These are phyloP conservation scores for Leishmania amazonensis DNA, from an alignment of 208 protist species.

Conservation along the genomic window DNA sequence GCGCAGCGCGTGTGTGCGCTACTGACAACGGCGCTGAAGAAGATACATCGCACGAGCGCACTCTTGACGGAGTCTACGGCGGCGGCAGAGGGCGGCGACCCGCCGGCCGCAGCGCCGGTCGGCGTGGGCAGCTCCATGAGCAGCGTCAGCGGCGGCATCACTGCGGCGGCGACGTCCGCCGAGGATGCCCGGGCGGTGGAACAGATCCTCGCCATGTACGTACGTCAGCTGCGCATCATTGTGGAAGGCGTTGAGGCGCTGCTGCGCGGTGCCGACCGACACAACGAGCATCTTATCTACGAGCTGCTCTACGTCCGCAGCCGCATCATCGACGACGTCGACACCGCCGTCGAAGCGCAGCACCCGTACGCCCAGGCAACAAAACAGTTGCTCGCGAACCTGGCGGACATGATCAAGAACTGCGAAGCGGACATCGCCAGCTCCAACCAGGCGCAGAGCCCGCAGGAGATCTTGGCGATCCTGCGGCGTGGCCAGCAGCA, in stretches of 20 bases:
- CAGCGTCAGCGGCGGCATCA: neutral
- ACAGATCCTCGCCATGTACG: conserved; percentile 47
- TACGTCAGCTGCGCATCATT: conserved; percentile 56
- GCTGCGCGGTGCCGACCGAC: conserved; percentile 43
- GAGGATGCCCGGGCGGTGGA: conserved; percentile 25
- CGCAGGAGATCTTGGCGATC: conserved; percentile 43
- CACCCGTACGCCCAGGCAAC: conserved; percentile 6
- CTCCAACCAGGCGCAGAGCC: conserved; percentile 26
- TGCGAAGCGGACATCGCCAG: conserved; percentile 62
- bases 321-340: conserved; percentile 38
- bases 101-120: neutral
- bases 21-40: conserved; percentile 51
- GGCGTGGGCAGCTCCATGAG: neutral
- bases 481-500: conserved; percentile 28
- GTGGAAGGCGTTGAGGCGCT: conserved; percentile 67
- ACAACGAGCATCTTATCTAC: conserved; percentile 79
- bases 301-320: conserved; percentile 67
- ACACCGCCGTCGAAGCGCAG: conserved; percentile 5
- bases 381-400: conserved; percentile 24
- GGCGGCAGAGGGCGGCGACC: neutral
- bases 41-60: conserved; percentile 39
- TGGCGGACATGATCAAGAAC: conserved; percentile 29
- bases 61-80: conserved; percentile 6
- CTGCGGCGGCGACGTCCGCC: neutral
- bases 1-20: conserved; percentile 61